Evolutionary conservation across 164 flowering plant species (phyloP), one percentile per base, ranked within the genome.

Genomic region (Tetracentron sinense): DNA sequence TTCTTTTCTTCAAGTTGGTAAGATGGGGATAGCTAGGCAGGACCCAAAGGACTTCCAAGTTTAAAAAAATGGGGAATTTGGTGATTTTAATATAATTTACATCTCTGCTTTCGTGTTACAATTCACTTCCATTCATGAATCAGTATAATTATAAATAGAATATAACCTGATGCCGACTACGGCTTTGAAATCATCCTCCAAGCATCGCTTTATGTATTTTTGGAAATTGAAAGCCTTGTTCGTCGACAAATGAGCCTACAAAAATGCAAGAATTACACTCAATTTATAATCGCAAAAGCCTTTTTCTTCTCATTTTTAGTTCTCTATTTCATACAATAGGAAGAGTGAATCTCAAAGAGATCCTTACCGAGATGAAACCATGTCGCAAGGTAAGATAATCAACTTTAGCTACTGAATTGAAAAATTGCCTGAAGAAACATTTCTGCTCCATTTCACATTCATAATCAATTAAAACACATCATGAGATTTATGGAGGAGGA

Each of bases 301-400:
- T 3, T 21, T 50, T 50, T 7, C 11, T 57, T 57, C 2, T 21
- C 4, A 30, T n/a, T 21, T 28, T 17, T 5, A 2, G 31, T 17
- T 3, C 1, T 35, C 11, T 56, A 14, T 58, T 35, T 38, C 6
- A 31, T 20, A 38, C 14, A 35, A 58, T 12, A 23, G 10, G 10
- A 33, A 4, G 38, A 22, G 8, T 21, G 5, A 15, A 42, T 0
- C 12, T 57, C 2, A 31, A 33, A 52, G 58, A 42, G 21, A 54
- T 56, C 54, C 84, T 70, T 51, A 88, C 95, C 53, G 80, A 46
- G 38, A 88, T 79, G 66, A 86, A 88, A 1, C 84, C 89, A 65
- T 86, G 95, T 58, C 92, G 88, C 46, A 88, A 56, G 14, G 95
- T 88, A 55, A 86, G 69, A 54, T 86, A 88, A 74, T 88, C 92